These are phyloP conservation scores for Physocladia obscura DNA, from an alignment of 192 early-diverging fungal genomes.

Conservation along the genomic window DNA sequence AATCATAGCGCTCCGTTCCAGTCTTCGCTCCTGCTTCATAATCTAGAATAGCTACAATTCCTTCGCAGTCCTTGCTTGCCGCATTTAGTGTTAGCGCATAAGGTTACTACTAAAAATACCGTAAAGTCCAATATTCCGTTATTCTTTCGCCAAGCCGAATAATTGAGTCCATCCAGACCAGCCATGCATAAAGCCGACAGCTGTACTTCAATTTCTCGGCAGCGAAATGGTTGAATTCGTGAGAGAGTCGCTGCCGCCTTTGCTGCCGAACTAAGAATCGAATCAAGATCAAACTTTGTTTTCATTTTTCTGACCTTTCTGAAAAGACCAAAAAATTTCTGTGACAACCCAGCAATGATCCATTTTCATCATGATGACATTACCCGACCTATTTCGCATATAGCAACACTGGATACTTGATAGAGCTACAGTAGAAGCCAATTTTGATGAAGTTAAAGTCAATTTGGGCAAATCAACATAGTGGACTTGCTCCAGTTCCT, in stretches of 20 bases:
- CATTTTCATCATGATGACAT: too few relatives aligned
- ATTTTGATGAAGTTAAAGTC: background rate
- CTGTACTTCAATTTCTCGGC: background rate
- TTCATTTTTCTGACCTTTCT: too few relatives aligned
- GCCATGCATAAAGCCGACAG: background rate
- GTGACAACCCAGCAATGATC: too few relatives aligned
- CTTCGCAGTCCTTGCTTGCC: constrained; percentile 1
- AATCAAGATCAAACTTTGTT: too few relatives aligned
- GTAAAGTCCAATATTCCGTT: background rate
- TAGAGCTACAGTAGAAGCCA: background rate
- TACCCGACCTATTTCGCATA: too few relatives aligned
- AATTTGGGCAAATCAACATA: background rate
- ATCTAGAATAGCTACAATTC: constrained; percentile 7
- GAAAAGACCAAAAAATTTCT: too few relatives aligned
- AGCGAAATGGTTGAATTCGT: background rate
- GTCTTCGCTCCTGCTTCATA: background rate
- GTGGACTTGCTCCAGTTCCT: background rate
- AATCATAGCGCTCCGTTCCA: background rate
- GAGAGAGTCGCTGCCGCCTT: background rate
- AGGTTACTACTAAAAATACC: background rate
- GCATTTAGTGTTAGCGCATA: background rate
- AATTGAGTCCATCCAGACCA: background rate
- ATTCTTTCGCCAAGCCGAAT: background rate
- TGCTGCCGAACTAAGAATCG: background rate
- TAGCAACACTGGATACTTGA: background rate